Evolutionary conservation across 192 early-diverging fungal genomes (phyloP).

Genomic region (Entomortierella lignicola): DNA sequence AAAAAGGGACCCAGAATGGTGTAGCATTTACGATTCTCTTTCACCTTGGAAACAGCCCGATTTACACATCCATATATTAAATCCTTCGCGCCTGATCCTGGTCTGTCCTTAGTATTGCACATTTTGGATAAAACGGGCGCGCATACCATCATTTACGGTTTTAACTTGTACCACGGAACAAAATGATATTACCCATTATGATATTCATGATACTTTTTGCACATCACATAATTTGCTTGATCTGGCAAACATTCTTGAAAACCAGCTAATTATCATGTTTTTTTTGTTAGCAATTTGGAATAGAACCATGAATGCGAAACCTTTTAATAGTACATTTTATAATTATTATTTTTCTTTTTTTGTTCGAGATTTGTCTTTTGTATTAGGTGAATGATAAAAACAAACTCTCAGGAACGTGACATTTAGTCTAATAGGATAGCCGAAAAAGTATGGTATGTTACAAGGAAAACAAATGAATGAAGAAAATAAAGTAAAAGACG

Average conservation of each 20-base stretch:
- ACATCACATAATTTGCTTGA: too few species aligned
- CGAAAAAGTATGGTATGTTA: neutral
- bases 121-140: too few species aligned
- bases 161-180: too few species aligned
- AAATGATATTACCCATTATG: too few species aligned
- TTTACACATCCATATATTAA: slow-evolving; percentile 21
- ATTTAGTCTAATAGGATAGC: neutral
- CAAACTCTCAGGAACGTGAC: neutral
- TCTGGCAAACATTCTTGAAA: too few species aligned
- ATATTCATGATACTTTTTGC: too few species aligned
- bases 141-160: too few species aligned
- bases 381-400: too few species aligned
- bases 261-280: too few species aligned
- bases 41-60: slow-evolving; percentile 30
- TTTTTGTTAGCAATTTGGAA: too few species aligned
- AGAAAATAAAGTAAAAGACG: neutral
- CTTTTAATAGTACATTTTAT: neutral
- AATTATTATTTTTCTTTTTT: neutral
- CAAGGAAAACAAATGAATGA: slow-evolving; percentile 1
- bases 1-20: slow-evolving; percentile 5
- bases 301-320: too few species aligned
- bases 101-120: slow-evolving; percentile 10
- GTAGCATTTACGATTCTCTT: slow-evolving; percentile 29
- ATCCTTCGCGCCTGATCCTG: neutral
- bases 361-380: neutral